These are phyloP conservation scores for Plantago ovata DNA, from an alignment of 257 asterid genomes.

Conservation along the genomic window DNA sequence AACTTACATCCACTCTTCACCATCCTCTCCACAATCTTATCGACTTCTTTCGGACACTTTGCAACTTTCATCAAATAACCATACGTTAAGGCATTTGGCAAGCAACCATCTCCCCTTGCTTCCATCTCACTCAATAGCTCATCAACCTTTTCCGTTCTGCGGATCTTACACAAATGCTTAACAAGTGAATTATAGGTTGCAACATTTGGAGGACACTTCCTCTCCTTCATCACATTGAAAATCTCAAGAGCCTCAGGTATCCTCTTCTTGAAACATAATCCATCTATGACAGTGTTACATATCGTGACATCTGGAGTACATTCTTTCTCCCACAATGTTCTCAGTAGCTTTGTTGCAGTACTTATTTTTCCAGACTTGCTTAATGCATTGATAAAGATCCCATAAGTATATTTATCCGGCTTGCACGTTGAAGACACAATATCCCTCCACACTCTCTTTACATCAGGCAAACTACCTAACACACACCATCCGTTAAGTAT, in stretches of 20 bases:
- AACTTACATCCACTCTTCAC: slow-evolving; percentile 39
- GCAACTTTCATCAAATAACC: slow-evolving; percentile 44
- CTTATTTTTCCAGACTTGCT: slow-evolving; percentile 65
- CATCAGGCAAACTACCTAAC: slow-evolving; percentile 64
- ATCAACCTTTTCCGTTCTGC: slow-evolving; percentile 55
- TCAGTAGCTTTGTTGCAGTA: slow-evolving; percentile 54
- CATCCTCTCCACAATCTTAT: slow-evolving; percentile 57
- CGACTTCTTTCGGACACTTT: slow-evolving; percentile 49
- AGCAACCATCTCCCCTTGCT: slow-evolving; percentile 35
- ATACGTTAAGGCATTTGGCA: slow-evolving; percentile 58
- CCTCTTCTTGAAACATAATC: slow-evolving; percentile 84
- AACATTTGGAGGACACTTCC: slow-evolving; percentile 43
- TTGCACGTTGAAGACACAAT: slow-evolving; percentile 46
- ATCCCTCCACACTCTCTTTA: slow-evolving; percentile 81
- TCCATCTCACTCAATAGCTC: slow-evolving; percentile 68
- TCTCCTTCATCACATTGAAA: slow-evolving; percentile 46
- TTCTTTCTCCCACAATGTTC: slow-evolving; percentile 68
- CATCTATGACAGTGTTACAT: slow-evolving; percentile 73
- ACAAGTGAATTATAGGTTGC: slow-evolving; percentile 65
- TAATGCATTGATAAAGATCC: slow-evolving; percentile 58
- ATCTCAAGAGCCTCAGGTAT: slow-evolving; percentile 75
- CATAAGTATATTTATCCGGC: slow-evolving; percentile 60
- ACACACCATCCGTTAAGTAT: slow-evolving; percentile 85
- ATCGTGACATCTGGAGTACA: slow-evolving; percentile 55
- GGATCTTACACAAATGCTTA: slow-evolving; percentile 64